Percentiles rank a stretch among this genome's conserved stretches.
Conservation (phyloP, 176 grass and related monocot genomes). For the Pontederia paniculata region DNA sequence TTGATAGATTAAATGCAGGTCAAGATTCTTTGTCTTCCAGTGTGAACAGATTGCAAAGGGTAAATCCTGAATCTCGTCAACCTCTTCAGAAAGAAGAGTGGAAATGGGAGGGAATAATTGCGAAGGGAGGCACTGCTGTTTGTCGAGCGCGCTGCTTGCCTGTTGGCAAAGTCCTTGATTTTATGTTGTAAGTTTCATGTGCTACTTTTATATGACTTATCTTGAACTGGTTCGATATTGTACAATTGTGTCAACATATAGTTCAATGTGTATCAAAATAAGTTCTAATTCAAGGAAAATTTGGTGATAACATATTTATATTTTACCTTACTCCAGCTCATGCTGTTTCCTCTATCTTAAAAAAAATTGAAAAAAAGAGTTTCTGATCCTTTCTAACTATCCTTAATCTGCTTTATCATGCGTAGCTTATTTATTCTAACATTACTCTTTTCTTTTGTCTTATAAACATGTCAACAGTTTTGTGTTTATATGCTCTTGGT, state of each 20-base stretch:
- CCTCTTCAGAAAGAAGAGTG: conserved; percentile 54
- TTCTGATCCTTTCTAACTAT: too few relatives aligned
- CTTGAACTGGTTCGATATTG: too few relatives aligned
- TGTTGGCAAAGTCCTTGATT: conserved; percentile 84
- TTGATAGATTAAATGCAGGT: conserved; percentile 33
- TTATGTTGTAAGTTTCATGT: conserved; percentile 79
- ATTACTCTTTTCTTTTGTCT: conserved; percentile 6
- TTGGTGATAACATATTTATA: too few relatives aligned
- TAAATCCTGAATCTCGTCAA: conserved; percentile 36
- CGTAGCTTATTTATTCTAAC: not conserved
- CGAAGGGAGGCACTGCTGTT: conserved; percentile 73
- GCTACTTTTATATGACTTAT: too few relatives aligned
- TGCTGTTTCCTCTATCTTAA: too few relatives aligned
- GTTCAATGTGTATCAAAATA: too few relatives aligned
- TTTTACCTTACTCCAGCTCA: too few relatives aligned
- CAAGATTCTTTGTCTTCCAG: conserved; percentile 19
- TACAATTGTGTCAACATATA: too few relatives aligned
- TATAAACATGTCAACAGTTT: conserved; percentile 6
- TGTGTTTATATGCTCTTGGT: not conserved
- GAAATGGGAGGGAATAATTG: conserved; percentile 92
- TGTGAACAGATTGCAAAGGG: conserved; percentile 29
- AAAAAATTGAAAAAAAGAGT: too few relatives aligned
- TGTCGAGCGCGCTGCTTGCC: conserved; percentile 90
- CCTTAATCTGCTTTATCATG: too few relatives aligned
- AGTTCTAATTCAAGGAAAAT: too few relatives aligned